phyloP scores from a whole-genome alignment of 441 rosid species.

The Raphanus hybrid region DNA sequence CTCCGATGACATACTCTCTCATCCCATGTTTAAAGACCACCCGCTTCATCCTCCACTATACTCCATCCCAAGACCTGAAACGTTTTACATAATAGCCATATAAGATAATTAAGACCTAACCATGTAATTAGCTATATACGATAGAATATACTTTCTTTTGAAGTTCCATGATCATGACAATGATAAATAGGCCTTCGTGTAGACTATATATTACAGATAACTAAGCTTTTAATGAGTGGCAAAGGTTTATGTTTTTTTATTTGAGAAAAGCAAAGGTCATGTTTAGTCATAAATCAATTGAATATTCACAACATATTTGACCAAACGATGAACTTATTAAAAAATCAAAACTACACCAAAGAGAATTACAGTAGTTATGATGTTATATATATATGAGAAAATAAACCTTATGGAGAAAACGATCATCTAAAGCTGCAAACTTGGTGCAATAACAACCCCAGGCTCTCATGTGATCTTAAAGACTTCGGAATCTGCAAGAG shows the following conservation, averaged over 20 bases:
- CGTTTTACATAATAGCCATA: neutral
- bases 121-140: neutral
- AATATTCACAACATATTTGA: neutral
- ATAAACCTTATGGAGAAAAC: constrained; percentile 59
- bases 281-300: neutral
- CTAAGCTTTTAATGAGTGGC: neutral
- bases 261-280: neutral
- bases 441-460: neutral
- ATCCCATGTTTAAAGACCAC: constrained; percentile 42
- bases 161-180: neutral
- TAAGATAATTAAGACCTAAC: neutral
- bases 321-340: neutral
- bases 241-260: too few relatives aligned
- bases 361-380: neutral
- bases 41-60: constrained; percentile 66
- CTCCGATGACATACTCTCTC: neutral
- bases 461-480: neutral
- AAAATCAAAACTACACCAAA: neutral
- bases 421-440: neutral
- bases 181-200: neutral
- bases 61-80: constrained; percentile 90
- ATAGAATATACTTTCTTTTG: neutral
- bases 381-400: neutral
- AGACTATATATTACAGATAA: neutral
- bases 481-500: neutral